Evolutionary conservation across 2,329 filamentous ascomycete species (phyloP), one percentile per base, ranked within the genome.

Genomic region (Tolypocladium endophyticum): DNA sequence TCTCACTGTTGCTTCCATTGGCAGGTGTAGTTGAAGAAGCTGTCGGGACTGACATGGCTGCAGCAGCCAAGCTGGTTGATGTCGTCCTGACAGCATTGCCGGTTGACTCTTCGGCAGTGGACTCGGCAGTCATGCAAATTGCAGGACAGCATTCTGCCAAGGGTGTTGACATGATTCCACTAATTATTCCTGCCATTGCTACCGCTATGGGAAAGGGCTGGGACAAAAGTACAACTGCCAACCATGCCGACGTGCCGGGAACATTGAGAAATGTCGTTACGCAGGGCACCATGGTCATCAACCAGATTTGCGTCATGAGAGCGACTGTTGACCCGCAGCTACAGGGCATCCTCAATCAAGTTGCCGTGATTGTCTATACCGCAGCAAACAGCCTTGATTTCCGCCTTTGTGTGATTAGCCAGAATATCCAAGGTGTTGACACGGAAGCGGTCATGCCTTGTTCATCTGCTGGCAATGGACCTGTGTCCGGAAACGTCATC

Each of bases 181-280:
- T 67, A 2, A 57, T 69, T 16, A 60, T 69, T 53, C 65, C 66
- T 33, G 67, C 67, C 18, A 55, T 68, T 38, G 62, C 65, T 9
- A 55, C 57, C 8, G 63, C 60, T 25, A 43, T 67, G 8, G 64
- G 65, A 2, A 59, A 59, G 45, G 43, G 54, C 4, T 30, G 62
- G 18, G 55, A 63, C 18, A 50, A 23, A n/a, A 16, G 25, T 23
- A 56, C 38, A 16, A 47, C 62, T 4, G 43, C 52, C 4, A 56
- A 55, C 11, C 16, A 58, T 33, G 35, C 57, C 5, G 60, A 64
- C 36, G 50, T 61, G 52, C 30, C 58, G 2, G 61, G 56, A 39
- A 62, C 60, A n/a, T 56, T 64, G 52, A 55, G 57, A 12, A 61
- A 61, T 6, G 60, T 68, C 8, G 59, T 67, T 12, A 39, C 33